Evolutionary conservation across 768 basidiomycete species (phyloP).

Genomic region (Russula sp.): DNA sequence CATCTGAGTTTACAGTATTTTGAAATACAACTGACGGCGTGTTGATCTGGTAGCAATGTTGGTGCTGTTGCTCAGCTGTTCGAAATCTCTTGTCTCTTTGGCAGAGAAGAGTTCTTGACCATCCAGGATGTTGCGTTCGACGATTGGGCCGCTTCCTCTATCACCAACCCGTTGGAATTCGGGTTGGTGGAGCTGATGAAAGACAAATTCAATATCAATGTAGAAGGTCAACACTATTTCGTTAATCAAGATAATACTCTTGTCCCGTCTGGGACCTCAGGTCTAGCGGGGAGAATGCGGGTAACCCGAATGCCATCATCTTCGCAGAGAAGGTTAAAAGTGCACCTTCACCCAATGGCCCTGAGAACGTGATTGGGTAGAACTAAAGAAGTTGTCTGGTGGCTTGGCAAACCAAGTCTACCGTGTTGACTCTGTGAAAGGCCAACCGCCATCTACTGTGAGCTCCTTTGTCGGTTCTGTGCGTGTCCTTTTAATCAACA

Average conservation of each 20-base stretch:
- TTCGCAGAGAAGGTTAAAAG: conserved; percentile 17
- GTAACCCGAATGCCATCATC: conserved; percentile 19
- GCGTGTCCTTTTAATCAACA: neutral
- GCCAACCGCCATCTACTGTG: conserved; percentile 21
- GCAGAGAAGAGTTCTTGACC: neutral
- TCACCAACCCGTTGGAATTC: too few species aligned
- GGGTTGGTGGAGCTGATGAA: too few species aligned
- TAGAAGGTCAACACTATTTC: too few species aligned
- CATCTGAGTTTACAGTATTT: neutral
- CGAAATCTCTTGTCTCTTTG: conserved; percentile 20
- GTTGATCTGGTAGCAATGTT: conserved; percentile 4
- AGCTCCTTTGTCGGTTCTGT: neutral
- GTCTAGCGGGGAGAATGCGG: neutral
- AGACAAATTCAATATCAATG: too few species aligned
- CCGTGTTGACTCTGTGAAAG: conserved; percentile 18
- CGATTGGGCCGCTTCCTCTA: too few species aligned
- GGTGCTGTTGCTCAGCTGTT: conserved; percentile 23
- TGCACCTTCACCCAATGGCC: conserved; percentile 10
- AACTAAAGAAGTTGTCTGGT: conserved; percentile 5
- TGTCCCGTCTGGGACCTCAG: conserved; percentile 16
- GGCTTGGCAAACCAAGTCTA: conserved; percentile 14
- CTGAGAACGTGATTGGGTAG: conserved; percentile 26
- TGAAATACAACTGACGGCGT: neutral
- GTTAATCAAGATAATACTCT: too few species aligned
- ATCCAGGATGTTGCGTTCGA: conserved; percentile 8